Base-by-base conservation (phyloP, 2,329 filamentous ascomycete genomes). In the Tolypocladium pustulatum region DNA sequence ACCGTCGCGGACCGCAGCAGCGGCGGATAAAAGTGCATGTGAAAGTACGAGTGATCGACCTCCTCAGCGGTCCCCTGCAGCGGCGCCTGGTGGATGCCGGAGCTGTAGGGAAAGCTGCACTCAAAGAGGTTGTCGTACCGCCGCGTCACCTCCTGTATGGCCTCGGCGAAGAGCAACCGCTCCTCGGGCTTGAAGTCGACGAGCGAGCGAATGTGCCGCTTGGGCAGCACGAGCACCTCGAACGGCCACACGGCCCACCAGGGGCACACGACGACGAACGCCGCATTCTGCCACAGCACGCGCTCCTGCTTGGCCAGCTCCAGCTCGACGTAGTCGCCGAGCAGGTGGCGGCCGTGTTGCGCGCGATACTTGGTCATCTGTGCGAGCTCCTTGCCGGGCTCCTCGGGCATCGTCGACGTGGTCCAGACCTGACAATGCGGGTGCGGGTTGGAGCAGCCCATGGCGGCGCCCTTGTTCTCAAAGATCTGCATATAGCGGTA, bases 231-330 rank as follows among this genome's bases (percentile, higher is more conserved):
- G 78, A 99, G 88, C 54, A 93, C 88, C 77, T 99, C 94, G 62
- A 97, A 99, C 0, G 94, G 94, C 94, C 94, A 99, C 22, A 91
- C 82, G 0, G 91, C 94, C 94, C 94, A 99, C 91, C 94, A 99
- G 0, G 94, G 94, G 68, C 92, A 96, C 20, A 97, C 83, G 0
- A 92, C 87, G 49, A 96, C 76, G 72, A 97, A 99, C 0, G 80
- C 80, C 13, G 83, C 82, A 70, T 99, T 99, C 71, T 95, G 86
- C 70, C 89, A 96, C 0, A 99, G 89, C 10, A 96, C 82, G 13
- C 94, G 85, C 74, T 96, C 91, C 64, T 85, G 76, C 75, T 95
- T 95, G 66, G 86, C 81, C 57, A 87, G 77, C 72, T 99, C 94
- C 4, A 97, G 78, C 67, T 85, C 81, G 1, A 89, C 91, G 69